Base-by-base conservation (phyloP, 148 eudicot genomes). In the Cornus florida region DNA sequence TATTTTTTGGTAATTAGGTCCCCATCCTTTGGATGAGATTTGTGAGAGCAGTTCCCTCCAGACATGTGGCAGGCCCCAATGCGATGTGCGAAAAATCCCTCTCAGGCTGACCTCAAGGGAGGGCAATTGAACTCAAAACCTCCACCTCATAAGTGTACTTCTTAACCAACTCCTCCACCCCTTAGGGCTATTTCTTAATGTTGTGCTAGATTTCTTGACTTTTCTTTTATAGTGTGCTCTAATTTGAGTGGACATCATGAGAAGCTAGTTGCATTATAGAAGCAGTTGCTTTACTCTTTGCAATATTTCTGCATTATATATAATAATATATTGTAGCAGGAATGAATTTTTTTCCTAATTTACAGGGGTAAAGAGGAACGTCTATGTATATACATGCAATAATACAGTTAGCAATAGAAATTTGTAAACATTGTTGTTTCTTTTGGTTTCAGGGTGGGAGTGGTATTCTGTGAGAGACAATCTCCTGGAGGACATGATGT, bases 401-500 rank as follows among this genome's bases (percentile, higher is more conserved):
- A 60, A 12, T 60, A 12, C 5, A 3, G 62, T 19, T 17, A 60
- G 7, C 7, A 19, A 53, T 53, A 33, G 35, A 33, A 33, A 33
- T 33, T 33, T 3, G 35, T 33, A 33, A 33, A n/a, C 35, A 33
- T 33, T 16, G 14, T 62, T 32, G 23, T 76, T 56, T n/a, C 43
- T 53, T 68, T 75, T 82, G 62, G 28, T 75, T 56, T 23, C 92
- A 93, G 98, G 85, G 98, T 96, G 75, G 99, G 99, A 79, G 46
- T 94, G 46, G 97, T 96, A 67, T 96, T 96, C 79, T 93, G 98
- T 75, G 98, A 97, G 31, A 87, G 99, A 77, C 99, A 96, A 60
- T 96, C 99, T 83, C 99, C 99, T 62, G 98, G 99, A 81, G 99
- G 99, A 70, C 99, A 96, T 80, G 94, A 96, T 89, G 98, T 96